A percentile compares a stretch with the other conserved stretches of the same genome.
Conservation (phyloP, 1,139 yeast genomes). For the Diutina pseudorugosa region DNA sequence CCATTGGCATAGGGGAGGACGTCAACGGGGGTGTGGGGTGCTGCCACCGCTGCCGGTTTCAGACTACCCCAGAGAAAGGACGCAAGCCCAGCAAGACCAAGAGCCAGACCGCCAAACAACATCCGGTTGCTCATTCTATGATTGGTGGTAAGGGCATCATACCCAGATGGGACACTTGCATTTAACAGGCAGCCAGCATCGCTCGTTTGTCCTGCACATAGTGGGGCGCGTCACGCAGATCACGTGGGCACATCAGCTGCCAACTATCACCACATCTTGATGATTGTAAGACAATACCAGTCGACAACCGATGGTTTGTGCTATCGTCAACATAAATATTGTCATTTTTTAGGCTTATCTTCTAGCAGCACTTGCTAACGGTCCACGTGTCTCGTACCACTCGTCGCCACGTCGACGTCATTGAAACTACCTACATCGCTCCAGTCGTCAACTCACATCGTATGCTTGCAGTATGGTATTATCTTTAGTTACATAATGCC, state of each 20-base stretch:
- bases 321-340: no score
- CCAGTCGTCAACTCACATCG: background rate
- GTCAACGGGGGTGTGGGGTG: background rate
- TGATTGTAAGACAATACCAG: no score
- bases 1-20: background rate
- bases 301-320: no score
- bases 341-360: no score
- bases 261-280: background rate
- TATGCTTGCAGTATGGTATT: background rate
- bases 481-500: background rate
- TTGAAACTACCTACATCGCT: no score
- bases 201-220: background rate
- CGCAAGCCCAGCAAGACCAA: slow-evolving; percentile 1
- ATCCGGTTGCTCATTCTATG: slow-evolving; percentile 3
- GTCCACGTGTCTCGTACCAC: no score
- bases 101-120: slow-evolving; percentile 3
- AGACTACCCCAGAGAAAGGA: slow-evolving; percentile 1
- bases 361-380: no score
- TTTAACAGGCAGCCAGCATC: background rate
- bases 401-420: no score
- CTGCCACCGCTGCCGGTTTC: background rate
- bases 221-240: background rate
- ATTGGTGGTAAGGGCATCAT: background rate
- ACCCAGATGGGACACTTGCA: background rate
- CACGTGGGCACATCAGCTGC: background rate